Base-by-base conservation (phyloP, 78 protist genomes). In the Dictyostelium brefeldianum region DNA sequence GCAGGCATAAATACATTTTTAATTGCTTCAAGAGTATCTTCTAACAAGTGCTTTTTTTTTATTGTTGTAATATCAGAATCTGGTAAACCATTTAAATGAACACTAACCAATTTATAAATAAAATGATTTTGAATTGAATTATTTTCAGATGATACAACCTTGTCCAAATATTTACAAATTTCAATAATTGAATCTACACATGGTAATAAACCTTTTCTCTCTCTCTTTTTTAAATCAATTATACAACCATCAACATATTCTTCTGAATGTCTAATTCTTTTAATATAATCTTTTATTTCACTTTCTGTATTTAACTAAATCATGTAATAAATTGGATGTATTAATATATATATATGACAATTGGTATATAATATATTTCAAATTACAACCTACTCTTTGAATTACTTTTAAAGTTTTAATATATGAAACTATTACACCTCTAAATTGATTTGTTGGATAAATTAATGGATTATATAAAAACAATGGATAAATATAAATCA, bases 91-190 rank as follows among this genome's bases (percentile, higher is more conserved):
- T 53, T 43, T 3, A 70, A 27, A 53, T 67, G 90, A 3, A 18
- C 57, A 9, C n/a, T 31, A 12, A 82, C 90, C 1, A 67, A 18
- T 53, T 47, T 20, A 12, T 53, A 25, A 70, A 82, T 51, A 17
- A 53, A 50, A 22, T 67, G 54, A n/a, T 82, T 82, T 82, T 53
- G 15, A 22, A 15, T 10, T 20, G 8, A 8, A 36, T 36, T 31
- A 27, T 48, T 4, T 14, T 82, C n/a, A 70, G 46, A 22, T 5
- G 10, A 25, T 2, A 78, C 7, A 9, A n/a, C 27, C 6, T 51
- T 54, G 31, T 78, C 83, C 20, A 78, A 54, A 27, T 78, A 11
- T 78, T 78, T 78, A 56, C 83, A 78, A n/a, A 56, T 78, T 54
- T 43, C 83, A 20, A 78, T 78, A 29, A 78, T 29, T 22, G 36